A percentile compares a stretch with the other conserved stretches of the same genome.
Evolutionary conservation across 78 protist species (phyloP).

Genomic region (Guillardia theta): DNA sequence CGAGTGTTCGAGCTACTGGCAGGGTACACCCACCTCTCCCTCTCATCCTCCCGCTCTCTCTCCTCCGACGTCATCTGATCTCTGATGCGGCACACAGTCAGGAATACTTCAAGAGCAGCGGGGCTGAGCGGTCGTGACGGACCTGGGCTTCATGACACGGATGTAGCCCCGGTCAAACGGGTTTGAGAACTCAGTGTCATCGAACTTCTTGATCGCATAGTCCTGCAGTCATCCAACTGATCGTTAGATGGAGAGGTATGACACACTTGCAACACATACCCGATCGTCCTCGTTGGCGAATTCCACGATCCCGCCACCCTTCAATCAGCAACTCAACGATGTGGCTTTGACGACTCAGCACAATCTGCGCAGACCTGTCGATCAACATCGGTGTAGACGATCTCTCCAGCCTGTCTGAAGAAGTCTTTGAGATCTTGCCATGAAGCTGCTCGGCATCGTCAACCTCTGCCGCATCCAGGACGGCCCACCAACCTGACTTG

Average conservation of each 20-base stretch:
- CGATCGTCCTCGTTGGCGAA: background rate
- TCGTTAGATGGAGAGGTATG: background rate
- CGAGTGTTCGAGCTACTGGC: too few species aligned
- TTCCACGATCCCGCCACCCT: constrained; percentile 13
- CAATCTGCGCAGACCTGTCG: background rate
- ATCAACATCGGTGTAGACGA: background rate
- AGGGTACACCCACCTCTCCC: too few species aligned
- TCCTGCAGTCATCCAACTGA: background rate
- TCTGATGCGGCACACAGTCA: too few species aligned
- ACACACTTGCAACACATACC: background rate
- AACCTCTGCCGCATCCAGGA: background rate
- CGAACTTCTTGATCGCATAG: background rate
- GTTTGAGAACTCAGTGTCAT: background rate
- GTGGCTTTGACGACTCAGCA: background rate
- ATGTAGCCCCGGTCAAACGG: too few species aligned
- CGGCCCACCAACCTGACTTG: background rate
- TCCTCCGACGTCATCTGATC: too few species aligned
- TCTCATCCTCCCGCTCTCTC: too few species aligned
- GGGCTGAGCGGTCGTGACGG: too few species aligned
- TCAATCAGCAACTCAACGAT: background rate
- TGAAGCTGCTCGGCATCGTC: background rate
- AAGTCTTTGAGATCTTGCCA: background rate
- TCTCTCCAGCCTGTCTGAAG: background rate
- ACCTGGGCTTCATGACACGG: too few species aligned
- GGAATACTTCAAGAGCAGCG: too few species aligned